Conservation (phyloP, 208 protist species). For the Leishmania tarentolae region DNA sequence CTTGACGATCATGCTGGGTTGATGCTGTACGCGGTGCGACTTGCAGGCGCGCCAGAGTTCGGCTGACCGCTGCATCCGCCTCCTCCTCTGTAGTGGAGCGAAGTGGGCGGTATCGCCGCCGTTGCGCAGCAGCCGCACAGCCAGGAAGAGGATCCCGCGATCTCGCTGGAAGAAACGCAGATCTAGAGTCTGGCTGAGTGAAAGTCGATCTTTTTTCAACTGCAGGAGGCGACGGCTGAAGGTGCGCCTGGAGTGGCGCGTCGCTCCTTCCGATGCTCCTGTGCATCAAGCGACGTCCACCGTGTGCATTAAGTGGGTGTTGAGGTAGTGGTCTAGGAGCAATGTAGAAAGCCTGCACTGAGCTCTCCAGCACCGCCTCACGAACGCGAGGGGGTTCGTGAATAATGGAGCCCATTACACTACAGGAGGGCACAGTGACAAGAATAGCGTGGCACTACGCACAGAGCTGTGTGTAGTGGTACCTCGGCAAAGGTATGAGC, state of each 20-base stretch:
- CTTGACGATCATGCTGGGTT: not conserved
- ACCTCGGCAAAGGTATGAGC: not conserved
- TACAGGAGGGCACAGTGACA: not conserved
- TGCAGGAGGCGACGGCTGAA: not conserved
- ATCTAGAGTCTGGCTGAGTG: not conserved
- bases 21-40: not conserved
- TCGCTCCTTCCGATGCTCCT: not conserved
- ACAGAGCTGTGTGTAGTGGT: not conserved
- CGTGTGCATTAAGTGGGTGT: not conserved
- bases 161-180: not conserved
- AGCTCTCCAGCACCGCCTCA: not conserved
- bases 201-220: not conserved
- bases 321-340: not conserved
- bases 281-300: not conserved
- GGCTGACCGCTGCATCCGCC: not conserved
- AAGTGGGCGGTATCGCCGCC: too few species aligned
- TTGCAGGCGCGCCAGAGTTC: slow-evolving; percentile 18
- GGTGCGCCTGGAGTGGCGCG: not conserved
- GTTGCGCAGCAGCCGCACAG: not conserved
- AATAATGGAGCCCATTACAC: slow-evolving; percentile 11
- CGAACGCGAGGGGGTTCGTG: slow-evolving; percentile 20
- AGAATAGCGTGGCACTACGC: not conserved
- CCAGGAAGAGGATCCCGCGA: not conserved
- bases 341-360: slow-evolving; percentile 16
- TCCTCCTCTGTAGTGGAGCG: not conserved